A percentile compares a stretch with the other conserved stretches of the same genome.
Evolutionary conservation across 176 grass and related monocot genomes (phyloP).

Genomic region (Secale cereale): DNA sequence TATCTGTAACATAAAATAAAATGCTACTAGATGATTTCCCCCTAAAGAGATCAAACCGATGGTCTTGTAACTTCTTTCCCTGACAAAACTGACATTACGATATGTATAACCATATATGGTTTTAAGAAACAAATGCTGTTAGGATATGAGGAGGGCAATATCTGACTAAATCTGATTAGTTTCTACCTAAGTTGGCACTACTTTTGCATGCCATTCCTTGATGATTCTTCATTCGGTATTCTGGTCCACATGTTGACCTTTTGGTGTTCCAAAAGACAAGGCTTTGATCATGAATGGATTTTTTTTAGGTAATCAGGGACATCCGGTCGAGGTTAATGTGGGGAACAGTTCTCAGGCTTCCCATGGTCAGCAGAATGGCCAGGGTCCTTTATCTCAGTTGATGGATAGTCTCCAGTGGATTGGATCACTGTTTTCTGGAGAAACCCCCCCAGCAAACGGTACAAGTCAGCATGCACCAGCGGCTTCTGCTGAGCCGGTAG

Average conservation of each 20-base stretch:
- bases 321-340: slow-evolving; percentile 12
- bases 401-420: slow-evolving; percentile 46
- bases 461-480: slow-evolving; percentile 45
- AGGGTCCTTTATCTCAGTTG: slow-evolving; percentile 48
- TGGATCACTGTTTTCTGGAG: slow-evolving; percentile 48
- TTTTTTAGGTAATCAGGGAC: slow-evolving; percentile 36
- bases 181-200: not conserved
- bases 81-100: no score
- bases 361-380: slow-evolving; percentile 42
- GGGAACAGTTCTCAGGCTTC: slow-evolving; percentile 31
- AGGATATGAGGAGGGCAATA: not conserved
- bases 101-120: not conserved
- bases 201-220: slow-evolving; percentile 12
- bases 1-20: no score
- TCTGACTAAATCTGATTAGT: not conserved
- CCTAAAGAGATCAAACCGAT: no score
- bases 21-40: no score
- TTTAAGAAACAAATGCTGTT: not conserved
- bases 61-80: no score
- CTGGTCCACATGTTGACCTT: slow-evolving; percentile 8
- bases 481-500: slow-evolving; percentile 35
- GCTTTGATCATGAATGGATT: not conserved
- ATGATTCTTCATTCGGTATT: slow-evolving; percentile 23
- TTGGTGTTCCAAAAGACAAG: not conserved
- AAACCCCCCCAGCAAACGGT: slow-evolving; percentile 35